phyloP scores from a whole-genome alignment of 2,329 filamentous ascomycete species.

The Trichoderma polysporum region DNA sequence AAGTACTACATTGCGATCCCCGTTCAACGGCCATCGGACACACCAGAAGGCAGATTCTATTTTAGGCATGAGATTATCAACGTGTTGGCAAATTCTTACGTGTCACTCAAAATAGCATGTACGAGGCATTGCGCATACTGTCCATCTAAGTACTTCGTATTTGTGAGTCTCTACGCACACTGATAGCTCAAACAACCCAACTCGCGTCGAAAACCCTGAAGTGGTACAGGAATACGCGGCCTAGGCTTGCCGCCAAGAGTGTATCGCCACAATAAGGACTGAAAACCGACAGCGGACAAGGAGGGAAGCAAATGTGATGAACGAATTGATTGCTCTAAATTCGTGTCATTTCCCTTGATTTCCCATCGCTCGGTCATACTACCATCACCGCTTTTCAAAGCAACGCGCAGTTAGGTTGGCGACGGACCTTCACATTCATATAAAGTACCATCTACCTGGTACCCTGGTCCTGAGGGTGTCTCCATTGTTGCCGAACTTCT shows the following conservation, averaged over 20 bases:
- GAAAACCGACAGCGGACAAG: background rate
- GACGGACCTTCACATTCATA: background rate
- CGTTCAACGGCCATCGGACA: background rate
- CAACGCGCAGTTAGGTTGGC: slow-evolving; percentile 5
- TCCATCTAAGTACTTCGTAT: background rate
- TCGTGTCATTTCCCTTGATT: background rate
- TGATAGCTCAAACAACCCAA: background rate
- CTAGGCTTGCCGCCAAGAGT: background rate
- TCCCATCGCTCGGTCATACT: background rate
- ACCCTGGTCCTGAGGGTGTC: slow-evolving; percentile 7
- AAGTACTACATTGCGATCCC: background rate
- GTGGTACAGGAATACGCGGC: background rate
- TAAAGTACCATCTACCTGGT: background rate
- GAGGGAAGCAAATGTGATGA: background rate
- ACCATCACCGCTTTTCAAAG: background rate
- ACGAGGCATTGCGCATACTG: background rate
- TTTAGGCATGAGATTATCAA: background rate
- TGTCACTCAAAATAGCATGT: background rate
- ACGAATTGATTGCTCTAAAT: background rate
- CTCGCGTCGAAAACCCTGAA: background rate
- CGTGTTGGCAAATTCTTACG: background rate
- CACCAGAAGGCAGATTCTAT: background rate
- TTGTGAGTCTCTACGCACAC: background rate
- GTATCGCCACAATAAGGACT: background rate
- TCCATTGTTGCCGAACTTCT: slow-evolving; percentile 14